Evolutionary conservation across 495 filamentous ascomycete genomes (phyloP).

Genomic region (Hypoxylon perforatum): DNA sequence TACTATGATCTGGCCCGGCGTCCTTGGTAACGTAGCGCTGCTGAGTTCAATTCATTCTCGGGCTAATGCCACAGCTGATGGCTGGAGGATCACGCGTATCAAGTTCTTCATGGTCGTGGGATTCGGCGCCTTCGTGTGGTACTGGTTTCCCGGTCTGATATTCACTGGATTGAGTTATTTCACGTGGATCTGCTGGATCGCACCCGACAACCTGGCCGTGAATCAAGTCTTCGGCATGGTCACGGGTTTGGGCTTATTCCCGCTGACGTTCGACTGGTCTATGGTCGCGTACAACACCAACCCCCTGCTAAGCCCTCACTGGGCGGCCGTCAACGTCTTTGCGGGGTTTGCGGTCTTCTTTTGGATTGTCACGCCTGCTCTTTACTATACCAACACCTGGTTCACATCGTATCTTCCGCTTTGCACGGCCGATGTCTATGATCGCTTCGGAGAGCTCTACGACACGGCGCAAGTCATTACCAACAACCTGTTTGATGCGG

Average conservation of each 20-base stretch:
- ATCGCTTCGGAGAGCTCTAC: conserved; percentile 43
- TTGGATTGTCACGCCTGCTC: conserved; percentile 49
- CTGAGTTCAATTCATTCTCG: conserved; percentile 42
- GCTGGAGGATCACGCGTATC: conserved; percentile 43
- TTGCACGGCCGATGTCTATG: conserved; percentile 42
- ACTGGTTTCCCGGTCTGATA: conserved; percentile 45
- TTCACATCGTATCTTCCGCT: conserved; percentile 43
- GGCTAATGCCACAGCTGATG: conserved; percentile 35
- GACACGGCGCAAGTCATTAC: conserved; percentile 38
- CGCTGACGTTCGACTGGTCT: conserved; percentile 46
- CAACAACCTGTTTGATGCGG: conserved; percentile 38
- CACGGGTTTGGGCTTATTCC: conserved; percentile 46
- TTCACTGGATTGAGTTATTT: conserved; percentile 45
- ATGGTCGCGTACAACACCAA: conserved; percentile 45
- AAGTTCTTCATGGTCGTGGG: conserved; percentile 45
- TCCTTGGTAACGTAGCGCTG: conserved; percentile 43
- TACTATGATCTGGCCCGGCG: conserved; percentile 44
- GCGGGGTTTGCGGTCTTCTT: conserved; percentile 44
- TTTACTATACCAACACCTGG: conserved; percentile 48
- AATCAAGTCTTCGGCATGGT: conserved; percentile 48
- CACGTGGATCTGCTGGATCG: conserved; percentile 48
- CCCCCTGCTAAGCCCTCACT: conserved; percentile 42
- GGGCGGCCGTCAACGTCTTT: conserved; percentile 43
- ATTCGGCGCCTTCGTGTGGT: conserved; percentile 38
- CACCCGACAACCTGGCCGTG: conserved; percentile 43